Percentiles rank a stretch among this genome's conserved stretches.
These are phyloP conservation scores for Collariella sp. DNA, from an alignment of 495 filamentous ascomycete species.

Conservation along the genomic window DNA sequence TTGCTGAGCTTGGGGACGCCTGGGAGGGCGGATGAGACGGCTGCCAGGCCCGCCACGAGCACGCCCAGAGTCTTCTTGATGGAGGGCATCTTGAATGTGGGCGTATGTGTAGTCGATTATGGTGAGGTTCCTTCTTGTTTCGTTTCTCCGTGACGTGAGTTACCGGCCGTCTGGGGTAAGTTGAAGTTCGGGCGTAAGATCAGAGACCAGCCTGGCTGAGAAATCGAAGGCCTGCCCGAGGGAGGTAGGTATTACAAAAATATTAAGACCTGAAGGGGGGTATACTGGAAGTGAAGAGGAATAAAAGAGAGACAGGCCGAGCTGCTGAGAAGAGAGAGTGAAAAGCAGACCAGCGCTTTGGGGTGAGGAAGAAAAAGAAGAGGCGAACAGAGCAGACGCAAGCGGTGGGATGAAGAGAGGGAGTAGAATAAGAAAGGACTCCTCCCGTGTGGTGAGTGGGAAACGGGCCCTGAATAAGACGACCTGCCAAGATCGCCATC, in stretches of 20 bases:
- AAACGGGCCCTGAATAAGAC: conserved; percentile 31
- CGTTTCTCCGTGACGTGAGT: conserved; percentile 20
- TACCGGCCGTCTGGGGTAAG: conserved; percentile 4
- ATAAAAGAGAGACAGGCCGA: conserved; percentile 23
- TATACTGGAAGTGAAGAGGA: conserved; percentile 19
- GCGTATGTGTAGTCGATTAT: conserved; percentile 15
- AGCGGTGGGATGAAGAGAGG: conserved; percentile 14
- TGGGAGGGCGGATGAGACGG: conserved; percentile 38
- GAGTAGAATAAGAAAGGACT: conserved; percentile 21
- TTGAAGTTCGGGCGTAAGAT: conserved; percentile 4
- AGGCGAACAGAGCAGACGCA: conserved; percentile 29
- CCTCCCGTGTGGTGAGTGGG: conserved; percentile 23
- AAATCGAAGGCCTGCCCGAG: conserved; percentile 26
- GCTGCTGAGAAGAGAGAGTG: conserved; percentile 34
- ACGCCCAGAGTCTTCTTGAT: conserved; percentile 34
- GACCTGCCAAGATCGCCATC: conserved; percentile 13
- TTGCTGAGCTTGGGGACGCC: conserved; percentile 36
- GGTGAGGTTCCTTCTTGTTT: conserved; percentile 19
- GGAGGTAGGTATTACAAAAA: conserved; percentile 28
- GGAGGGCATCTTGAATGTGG: conserved; percentile 38
- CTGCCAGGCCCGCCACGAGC: conserved; percentile 39
- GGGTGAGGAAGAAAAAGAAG: conserved; percentile 19
- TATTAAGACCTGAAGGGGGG: conserved; percentile 28
- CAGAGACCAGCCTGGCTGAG: conserved; percentile 37
- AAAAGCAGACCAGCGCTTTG: conserved; percentile 53